These are phyloP conservation scores for Silene conica DNA, from an alignment of 148 eudicot genomes.

Conservation along the genomic window DNA sequence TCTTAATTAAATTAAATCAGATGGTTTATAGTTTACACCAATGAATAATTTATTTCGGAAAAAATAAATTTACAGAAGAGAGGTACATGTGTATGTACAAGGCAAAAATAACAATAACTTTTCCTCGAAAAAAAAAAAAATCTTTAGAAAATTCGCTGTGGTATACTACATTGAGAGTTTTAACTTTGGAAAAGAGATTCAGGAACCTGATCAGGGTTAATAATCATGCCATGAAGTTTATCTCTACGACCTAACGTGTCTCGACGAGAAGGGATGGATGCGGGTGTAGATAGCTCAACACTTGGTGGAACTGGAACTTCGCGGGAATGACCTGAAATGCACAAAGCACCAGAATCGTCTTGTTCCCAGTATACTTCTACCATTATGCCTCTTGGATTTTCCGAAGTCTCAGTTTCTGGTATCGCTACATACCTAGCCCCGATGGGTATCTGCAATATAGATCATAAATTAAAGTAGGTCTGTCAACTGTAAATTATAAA, in stretches of 20 bases:
- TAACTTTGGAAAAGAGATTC: slow-evolving; percentile 12
- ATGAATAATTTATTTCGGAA: too few relatives aligned
- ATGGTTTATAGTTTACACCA: too few relatives aligned
- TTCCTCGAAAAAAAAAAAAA: too few relatives aligned
- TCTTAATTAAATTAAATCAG: too few relatives aligned
- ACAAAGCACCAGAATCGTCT: slow-evolving; percentile 79
- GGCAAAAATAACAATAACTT: too few relatives aligned
- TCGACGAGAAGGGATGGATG: slow-evolving; percentile 12
- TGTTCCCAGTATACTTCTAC: slow-evolving; percentile 89
- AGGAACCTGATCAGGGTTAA: slow-evolving; percentile 51
- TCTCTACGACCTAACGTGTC: slow-evolving; percentile 5
- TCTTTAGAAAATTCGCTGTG: too few relatives aligned
- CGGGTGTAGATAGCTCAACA: slow-evolving; percentile 29
- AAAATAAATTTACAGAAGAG: too few relatives aligned
- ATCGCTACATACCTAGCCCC: slow-evolving; percentile 77
- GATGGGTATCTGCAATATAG: slow-evolving; percentile 56
- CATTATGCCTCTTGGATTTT: slow-evolving; percentile 66
- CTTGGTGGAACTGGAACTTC: slow-evolving; percentile 59
- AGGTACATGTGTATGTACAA: too few relatives aligned
- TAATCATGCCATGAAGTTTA: slow-evolving; percentile 47
- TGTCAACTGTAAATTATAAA: too few relatives aligned
- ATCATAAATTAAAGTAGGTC: background rate
- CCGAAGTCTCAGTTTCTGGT: slow-evolving; percentile 73
- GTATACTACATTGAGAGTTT: too few relatives aligned
- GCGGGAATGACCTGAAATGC: slow-evolving; percentile 67